Percentiles rank a stretch among this genome's conserved stretches.
Conservation (phyloP, 106 monocot species). For the Posidonia australis region DNA sequence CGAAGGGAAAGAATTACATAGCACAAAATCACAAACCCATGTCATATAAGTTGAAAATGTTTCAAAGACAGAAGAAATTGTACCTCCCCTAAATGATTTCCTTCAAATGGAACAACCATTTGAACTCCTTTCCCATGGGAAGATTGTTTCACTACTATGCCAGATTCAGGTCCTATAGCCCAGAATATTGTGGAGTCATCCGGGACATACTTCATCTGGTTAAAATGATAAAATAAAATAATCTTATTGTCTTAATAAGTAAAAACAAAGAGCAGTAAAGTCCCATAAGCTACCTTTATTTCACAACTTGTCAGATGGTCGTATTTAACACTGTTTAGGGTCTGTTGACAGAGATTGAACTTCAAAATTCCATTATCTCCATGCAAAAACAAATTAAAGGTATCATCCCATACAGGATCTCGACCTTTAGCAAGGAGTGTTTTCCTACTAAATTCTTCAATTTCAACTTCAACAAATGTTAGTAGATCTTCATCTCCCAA, state of each 20-base stretch:
- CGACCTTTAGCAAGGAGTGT: constrained; percentile 38
- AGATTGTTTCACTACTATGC: constrained; percentile 63
- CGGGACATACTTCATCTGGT: constrained; percentile 76
- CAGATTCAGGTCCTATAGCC: constrained; percentile 64
- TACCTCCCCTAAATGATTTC: constrained; percentile 64
- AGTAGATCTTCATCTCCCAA: constrained; percentile 17
- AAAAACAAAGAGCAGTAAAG: not conserved
- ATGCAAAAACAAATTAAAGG: constrained; percentile 82
- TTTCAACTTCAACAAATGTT: constrained; percentile 78
- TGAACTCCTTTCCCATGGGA: constrained; percentile 63
- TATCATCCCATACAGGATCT: constrained; percentile 61
- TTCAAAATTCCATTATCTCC: constrained; percentile 59
- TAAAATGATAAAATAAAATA: not conserved
- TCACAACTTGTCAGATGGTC: constrained; percentile 81
- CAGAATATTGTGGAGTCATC: constrained; percentile 96
- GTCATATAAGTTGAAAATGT: too few species aligned
- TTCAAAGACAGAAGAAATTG: not conserved
- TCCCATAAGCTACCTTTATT: constrained; percentile 53
- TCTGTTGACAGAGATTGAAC: constrained; percentile 69
- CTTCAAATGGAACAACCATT: constrained; percentile 90
- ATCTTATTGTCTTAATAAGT: not conserved
- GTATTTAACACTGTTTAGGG: constrained; percentile 47
- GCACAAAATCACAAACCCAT: too few species aligned
- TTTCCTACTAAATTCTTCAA: constrained; percentile 59
- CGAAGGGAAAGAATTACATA: too few species aligned